Evolutionary conservation across 106 monocot genomes (phyloP), one percentile per base, ranked within the genome.

Genomic region (Platanthera zijinensis): DNA sequence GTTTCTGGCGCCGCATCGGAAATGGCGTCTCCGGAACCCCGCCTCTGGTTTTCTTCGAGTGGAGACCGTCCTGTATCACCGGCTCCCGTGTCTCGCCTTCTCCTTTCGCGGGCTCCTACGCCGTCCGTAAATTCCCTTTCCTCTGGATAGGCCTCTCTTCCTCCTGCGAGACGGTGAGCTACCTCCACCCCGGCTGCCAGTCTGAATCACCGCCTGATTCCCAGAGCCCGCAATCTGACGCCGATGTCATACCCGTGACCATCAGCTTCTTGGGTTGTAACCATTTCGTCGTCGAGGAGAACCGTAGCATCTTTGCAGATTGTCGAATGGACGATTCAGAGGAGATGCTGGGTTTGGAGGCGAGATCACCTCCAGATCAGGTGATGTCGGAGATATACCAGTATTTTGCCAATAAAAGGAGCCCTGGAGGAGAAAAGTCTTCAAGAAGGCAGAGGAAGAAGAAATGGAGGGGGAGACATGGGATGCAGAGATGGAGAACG

Each of bases 401-500:
- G 76, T 87, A 94, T 73, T 92, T 99, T 75, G 94, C 99, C 12
- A 99, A 99, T 64, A 76, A 86, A 78, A 92, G 83, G 21, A 99
- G 89, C 78, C 90, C 99, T 3, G 77, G 86, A 0, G 78, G 84
- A 13, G 95, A 88, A 9, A 89, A 79, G 75, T 69, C 81, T 25
- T 74, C 74, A 8, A 91, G 94, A 75, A 94, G 78, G 79, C 87
- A 84, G 82, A 88, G 82, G 88, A 92, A 80, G 80, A 90, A 74
- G 85, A 90, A 74, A 83, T 83, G 73, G 48, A 90, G 75, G 82
- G 88, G 70, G 51, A 77, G 85, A 21, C 21, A 79, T 54, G 85
- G 84, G 69, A 85, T 83, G 81, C 75, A 80, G 78, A 74, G 67
- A 25, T 83, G 78, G 88, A 85, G 84, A 9, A 32, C 85, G 0